Percentiles rank a stretch among this genome's conserved stretches.
Conservation (phyloP, 2,329 filamentous ascomycete species). For the Pezicula neosporulosa region DNA sequence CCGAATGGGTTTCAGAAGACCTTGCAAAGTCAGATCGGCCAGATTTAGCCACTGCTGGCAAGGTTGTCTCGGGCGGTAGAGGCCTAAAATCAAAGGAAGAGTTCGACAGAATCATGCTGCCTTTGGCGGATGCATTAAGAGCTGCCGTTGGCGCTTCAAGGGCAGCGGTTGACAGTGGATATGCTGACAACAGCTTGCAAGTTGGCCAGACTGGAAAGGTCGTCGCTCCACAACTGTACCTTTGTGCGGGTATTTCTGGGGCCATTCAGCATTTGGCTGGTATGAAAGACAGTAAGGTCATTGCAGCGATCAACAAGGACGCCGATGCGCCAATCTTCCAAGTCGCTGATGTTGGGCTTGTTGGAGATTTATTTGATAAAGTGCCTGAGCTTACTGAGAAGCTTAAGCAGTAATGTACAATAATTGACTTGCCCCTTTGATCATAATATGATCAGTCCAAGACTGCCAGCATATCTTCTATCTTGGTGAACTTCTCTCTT, state of each 20-base stretch:
- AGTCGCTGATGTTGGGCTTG: conserved; percentile 90
- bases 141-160: conserved; percentile 95
- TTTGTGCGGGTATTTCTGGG: conserved; percentile 93
- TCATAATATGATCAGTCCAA: conserved; percentile 31
- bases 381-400: conserved; percentile 96
- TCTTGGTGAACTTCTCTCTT: conserved; percentile 66
- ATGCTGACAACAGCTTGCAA: conserved; percentile 97
- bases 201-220: conserved; percentile 99
- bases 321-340: conserved; percentile 97
- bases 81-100: conserved; percentile 98
- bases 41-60: conserved; percentile 83
- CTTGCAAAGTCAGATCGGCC: conserved; percentile 91
- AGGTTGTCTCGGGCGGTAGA: conserved; percentile 89
- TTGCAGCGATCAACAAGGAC: conserved; percentile 98
- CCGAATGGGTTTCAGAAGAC: conserved; percentile 93
- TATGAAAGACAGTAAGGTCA: conserved; percentile 99
- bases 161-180: conserved; percentile 94
- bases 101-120: conserved; percentile 89
- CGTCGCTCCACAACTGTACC: conserved; percentile 90
- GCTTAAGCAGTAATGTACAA: conserved; percentile 48
- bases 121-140: conserved; percentile 85
- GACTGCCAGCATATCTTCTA: conserved; percentile 54
- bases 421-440: background rate
- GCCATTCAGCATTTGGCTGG: conserved; percentile 97
- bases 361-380: conserved; percentile 93